Conservation (phyloP, 1,139 yeast species). For the Kluyveromyces sp. region DNA sequence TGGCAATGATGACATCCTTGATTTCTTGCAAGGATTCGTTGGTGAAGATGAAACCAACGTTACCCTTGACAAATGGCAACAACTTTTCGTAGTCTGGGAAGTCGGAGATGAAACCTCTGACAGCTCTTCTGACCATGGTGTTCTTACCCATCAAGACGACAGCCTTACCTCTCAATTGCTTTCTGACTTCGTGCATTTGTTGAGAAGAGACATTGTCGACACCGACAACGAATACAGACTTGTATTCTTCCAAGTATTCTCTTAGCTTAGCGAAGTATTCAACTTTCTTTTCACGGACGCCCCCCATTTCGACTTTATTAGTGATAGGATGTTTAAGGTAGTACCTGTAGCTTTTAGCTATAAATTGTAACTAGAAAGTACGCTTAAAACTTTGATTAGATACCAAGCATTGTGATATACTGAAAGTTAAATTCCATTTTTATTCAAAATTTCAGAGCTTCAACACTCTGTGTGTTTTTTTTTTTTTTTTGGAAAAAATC, state of each 20-base stretch:
- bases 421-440: too few species aligned
- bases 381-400: too few species aligned
- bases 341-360: constrained; percentile 9
- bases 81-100: constrained; percentile 94
- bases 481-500: too few species aligned
- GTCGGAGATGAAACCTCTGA: constrained; percentile 90
- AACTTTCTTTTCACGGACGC: constrained; percentile 94
- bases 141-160: constrained; percentile 99
- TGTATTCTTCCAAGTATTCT: constrained; percentile 92
- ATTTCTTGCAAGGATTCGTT: constrained; percentile 85
- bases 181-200: constrained; percentile 99
- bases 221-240: constrained; percentile 97
- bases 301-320: constrained; percentile 96
- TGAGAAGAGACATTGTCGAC: constrained; percentile 99
- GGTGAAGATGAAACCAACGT: constrained; percentile 99
- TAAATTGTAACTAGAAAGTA: background rate
- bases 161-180: constrained; percentile 89
- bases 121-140: constrained; percentile 99
- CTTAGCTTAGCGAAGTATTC: constrained; percentile 94
- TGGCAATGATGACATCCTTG: constrained; percentile 79
- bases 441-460: too few species aligned
- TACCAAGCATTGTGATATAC: too few species aligned
- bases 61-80: constrained; percentile 92
- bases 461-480: too few species aligned
- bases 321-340: constrained; percentile 97